Evolutionary conservation across 768 basidiomycete genomes (phyloP).

Genomic region (Suillus bovinus): DNA sequence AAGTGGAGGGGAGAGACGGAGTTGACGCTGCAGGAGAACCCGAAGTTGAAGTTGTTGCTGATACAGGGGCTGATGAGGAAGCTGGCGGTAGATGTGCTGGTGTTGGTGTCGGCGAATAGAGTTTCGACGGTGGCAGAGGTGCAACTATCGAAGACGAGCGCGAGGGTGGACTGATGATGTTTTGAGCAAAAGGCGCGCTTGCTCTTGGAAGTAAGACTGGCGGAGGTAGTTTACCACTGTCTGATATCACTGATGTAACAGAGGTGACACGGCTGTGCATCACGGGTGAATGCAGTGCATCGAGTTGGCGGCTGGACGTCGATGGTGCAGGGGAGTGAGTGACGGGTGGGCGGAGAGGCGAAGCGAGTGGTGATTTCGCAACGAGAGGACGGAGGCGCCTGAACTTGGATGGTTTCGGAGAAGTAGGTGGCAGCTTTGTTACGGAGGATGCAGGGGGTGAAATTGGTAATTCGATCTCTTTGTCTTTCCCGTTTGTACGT

Average conservation of each 20-base stretch:
- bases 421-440: slow-evolving; percentile 10
- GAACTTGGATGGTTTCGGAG: slow-evolving; percentile 45
- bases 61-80: slow-evolving; percentile 17
- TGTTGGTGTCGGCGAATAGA: slow-evolving; percentile 14
- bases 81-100: not conserved
- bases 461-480: slow-evolving; percentile 8
- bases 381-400: slow-evolving; percentile 40
- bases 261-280: slow-evolving; percentile 33
- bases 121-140: slow-evolving; percentile 16
- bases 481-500: slow-evolving; percentile 14
- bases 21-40: slow-evolving; percentile 22
- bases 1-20: slow-evolving; percentile 16
- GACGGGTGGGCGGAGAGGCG: slow-evolving; percentile 35
- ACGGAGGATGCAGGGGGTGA: slow-evolving; percentile 11
- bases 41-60: slow-evolving; percentile 16
- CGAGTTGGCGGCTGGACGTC: slow-evolving; percentile 28
- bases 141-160: slow-evolving; percentile 13
- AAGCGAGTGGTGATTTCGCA: slow-evolving; percentile 23
- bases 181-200: not conserved
- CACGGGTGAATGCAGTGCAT: slow-evolving; percentile 29
- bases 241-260: slow-evolving; percentile 21
- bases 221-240: not conserved
- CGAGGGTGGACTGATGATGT: slow-evolving; percentile 12
- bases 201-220: not conserved
- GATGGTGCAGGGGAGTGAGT: slow-evolving; percentile 21